Evolutionary conservation across 2,329 filamentous ascomycete genomes (phyloP).

Genomic region (Epichloe aotearoae): DNA sequence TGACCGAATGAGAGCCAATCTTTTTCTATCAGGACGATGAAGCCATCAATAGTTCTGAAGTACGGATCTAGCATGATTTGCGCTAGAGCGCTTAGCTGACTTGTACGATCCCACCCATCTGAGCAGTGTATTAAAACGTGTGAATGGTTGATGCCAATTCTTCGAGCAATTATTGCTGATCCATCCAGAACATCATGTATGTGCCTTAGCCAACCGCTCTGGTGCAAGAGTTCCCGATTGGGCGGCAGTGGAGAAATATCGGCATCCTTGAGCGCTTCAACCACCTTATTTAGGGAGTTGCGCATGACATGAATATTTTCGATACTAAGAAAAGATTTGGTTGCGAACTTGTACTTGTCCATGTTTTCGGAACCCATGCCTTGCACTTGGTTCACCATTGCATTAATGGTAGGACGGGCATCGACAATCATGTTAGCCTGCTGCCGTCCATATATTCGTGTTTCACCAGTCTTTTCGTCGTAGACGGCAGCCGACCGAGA

Average conservation of each 20-base stretch:
- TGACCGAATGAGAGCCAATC: conserved; percentile 97
- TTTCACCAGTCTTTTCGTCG: conserved; percentile 47
- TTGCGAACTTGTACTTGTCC: conserved; percentile 88
- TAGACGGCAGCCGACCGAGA: conserved; percentile 25
- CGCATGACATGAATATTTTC: conserved; percentile 99
- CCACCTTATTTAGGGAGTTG: conserved; percentile 72
- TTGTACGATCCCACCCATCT: conserved; percentile 95
- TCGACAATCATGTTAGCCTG: conserved; percentile 93
- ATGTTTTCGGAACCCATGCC: conserved; percentile 95
- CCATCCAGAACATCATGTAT: conserved; percentile 76
- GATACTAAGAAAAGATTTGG: conserved; percentile 86
- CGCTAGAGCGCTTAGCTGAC: conserved; percentile 80
- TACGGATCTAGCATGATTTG: conserved; percentile 94
- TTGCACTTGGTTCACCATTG: conserved; percentile 83
- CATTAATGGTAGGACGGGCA: conserved; percentile 86
- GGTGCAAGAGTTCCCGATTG: conserved; percentile 65
- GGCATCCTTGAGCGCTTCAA: conserved; percentile 84
- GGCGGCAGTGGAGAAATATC: conserved; percentile 75
- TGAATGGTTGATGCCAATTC: conserved; percentile 83
- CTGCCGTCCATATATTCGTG: conserved; percentile 76
- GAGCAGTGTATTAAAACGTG: conserved; percentile 96
- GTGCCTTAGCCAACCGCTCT: conserved; percentile 85
- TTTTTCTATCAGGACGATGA: conserved; percentile 89
- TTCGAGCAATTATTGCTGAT: conserved; percentile 68
- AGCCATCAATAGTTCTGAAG: conserved; percentile 86